Evolutionary conservation across 106 monocot species (phyloP).

Genomic region (Xerophyta viscosa): DNA sequence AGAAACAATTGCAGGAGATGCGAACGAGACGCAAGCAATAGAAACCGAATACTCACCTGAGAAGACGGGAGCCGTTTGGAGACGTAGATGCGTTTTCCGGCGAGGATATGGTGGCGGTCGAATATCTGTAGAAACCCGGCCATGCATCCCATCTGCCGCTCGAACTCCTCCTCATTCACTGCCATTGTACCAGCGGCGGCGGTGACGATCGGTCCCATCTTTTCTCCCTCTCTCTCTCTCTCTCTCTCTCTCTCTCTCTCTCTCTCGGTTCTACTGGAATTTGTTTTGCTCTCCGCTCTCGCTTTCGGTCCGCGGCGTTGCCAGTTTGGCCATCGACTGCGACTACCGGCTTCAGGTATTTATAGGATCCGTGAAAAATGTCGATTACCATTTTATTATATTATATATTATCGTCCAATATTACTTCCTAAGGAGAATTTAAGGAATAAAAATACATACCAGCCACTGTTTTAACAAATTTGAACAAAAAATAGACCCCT

Average conservation of each 20-base stretch:
- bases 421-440: no score
- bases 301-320: neutral
- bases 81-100: conserved; percentile 37
- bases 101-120: conserved; percentile 63
- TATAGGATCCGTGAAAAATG: neutral
- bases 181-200: neutral
- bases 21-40: neutral
- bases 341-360: neutral
- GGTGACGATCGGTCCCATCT: conserved; percentile 22
- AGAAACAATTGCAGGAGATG: neutral
- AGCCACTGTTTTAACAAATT: no score
- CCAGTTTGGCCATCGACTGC: neutral
- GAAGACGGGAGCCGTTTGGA: conserved; percentile 36
- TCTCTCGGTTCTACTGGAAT: neutral
- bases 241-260: neutral
- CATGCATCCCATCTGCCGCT: conserved; percentile 94
- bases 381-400: neutral
- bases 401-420: no score
- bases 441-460: no score
- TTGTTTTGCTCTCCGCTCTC: neutral
- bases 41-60: conserved; percentile 17
- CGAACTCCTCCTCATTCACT: conserved; percentile 18
- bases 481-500: no score
- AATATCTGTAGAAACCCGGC: conserved; percentile 84
- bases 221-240: neutral